Conservation (phyloP, 805 yeast genomes). For the Ascoidea rubescens region DNA sequence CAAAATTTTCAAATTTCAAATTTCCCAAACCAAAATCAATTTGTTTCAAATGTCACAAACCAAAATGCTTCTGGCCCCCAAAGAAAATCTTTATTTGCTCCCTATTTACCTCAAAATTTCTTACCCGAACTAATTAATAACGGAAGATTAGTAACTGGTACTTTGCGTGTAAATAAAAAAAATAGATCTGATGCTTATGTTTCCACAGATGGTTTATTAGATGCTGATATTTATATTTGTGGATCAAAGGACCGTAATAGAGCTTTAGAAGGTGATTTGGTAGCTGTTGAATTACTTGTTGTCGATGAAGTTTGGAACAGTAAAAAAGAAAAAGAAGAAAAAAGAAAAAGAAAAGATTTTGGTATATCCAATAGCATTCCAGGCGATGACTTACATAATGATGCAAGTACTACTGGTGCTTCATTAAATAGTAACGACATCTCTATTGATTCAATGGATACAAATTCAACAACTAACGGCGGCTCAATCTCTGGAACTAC, state of each 20-base stretch:
- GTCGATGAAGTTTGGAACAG: conserved; percentile 98
- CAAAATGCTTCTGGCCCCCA: conserved; percentile 29
- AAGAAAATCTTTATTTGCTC: conserved; percentile 83
- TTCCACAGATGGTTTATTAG: conserved; percentile 89
- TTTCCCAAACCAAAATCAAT: conserved; percentile 4
- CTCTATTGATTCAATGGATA: conserved; percentile 7
- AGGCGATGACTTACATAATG: conserved; percentile 64
- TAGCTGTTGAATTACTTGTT: conserved; percentile 85
- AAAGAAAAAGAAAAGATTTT: conserved; percentile 76
- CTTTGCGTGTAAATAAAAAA: conserved; percentile 85
- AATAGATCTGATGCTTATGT: conserved; percentile 97
- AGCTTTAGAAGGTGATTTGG: conserved; percentile 92
- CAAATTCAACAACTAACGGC: conserved; percentile 13
- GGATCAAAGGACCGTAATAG: conserved; percentile 97
- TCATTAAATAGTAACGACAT: conserved; percentile 15
- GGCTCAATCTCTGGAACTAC: conserved; percentile 13
- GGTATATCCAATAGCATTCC: conserved; percentile 18
- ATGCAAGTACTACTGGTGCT: conserved; percentile 49
- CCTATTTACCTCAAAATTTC: conserved; percentile 87
- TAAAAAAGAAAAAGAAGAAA: conserved; percentile 92
- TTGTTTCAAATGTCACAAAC: conserved; percentile 18
- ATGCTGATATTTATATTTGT: conserved; percentile 94
- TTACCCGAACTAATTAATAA: conserved; percentile 81
- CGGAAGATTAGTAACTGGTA: conserved; percentile 87
- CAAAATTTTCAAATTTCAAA: conserved; percentile 14